Evolutionary conservation across 1,139 yeast species (phyloP).

Genomic region (Hemisphaericaspora xylanilytica): DNA sequence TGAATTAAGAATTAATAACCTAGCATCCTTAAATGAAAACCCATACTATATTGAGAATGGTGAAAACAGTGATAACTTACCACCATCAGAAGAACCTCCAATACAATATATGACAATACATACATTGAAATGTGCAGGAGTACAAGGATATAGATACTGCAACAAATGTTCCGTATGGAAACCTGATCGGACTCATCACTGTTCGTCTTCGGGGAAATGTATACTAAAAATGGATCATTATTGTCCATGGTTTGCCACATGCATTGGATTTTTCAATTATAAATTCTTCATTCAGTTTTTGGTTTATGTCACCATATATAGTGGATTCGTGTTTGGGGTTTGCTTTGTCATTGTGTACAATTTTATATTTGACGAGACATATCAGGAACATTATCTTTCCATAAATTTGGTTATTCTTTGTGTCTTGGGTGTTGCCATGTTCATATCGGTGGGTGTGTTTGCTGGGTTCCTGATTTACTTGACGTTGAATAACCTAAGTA

Average conservation of each 20-base stretch:
- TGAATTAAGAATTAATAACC: slow-evolving; percentile 7
- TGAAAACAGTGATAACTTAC: not conserved
- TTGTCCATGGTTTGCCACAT: slow-evolving; percentile 94
- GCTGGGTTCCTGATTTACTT: slow-evolving; percentile 59
- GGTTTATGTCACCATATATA: slow-evolving; percentile 49
- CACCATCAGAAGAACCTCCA: slow-evolving; percentile 16
- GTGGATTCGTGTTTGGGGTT: slow-evolving; percentile 40
- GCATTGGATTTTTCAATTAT: slow-evolving; percentile 82
- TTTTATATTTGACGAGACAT: slow-evolving; percentile 48
- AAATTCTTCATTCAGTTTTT: slow-evolving; percentile 75
- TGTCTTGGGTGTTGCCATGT: slow-evolving; percentile 60
- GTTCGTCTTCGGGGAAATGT: slow-evolving; percentile 70
- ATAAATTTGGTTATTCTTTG: slow-evolving; percentile 60
- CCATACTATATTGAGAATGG: slow-evolving; percentile 6
- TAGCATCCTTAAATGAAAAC: slow-evolving; percentile 7
- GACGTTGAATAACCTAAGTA: slow-evolving; percentile 64
- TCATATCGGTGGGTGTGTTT: slow-evolving; percentile 61
- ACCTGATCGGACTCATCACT: slow-evolving; percentile 93
- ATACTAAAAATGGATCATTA: slow-evolving; percentile 84
- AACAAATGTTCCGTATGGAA: slow-evolving; percentile 82
- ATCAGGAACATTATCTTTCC: slow-evolving; percentile 44
- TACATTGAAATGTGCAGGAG: slow-evolving; percentile 16
- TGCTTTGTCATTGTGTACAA: slow-evolving; percentile 43
- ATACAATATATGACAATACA: slow-evolving; percentile 17
- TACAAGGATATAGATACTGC: slow-evolving; percentile 28